Conservation (phyloP, 306 rosid genomes). For the cucumber (Cucumis sativus) region Cucumber_9930_V3 NC_026656.2:20118501-20119000, state of each 20-base stretch:
- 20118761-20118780: slow-evolving; percentile 13
- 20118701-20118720: slow-evolving; percentile 27
- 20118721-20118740: slow-evolving; percentile 35
- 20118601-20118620: slow-evolving; percentile 12
- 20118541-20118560: slow-evolving; percentile 31
- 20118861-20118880: slow-evolving; percentile 34
- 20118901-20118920: slow-evolving; percentile 46
- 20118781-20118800: slow-evolving; percentile 21
- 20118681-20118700: slow-evolving; percentile 24
- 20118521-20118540: background rate
- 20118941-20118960: slow-evolving; percentile 26
- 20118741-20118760: slow-evolving; percentile 36
- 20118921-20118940: slow-evolving; percentile 36
- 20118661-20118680: slow-evolving; percentile 11
- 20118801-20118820: slow-evolving; percentile 19
- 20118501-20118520: slow-evolving; percentile 5
- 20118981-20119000: slow-evolving; percentile 8
- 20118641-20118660: background rate
- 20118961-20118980: background rate
- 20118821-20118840: slow-evolving; percentile 25
- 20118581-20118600: background rate
- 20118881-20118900: slow-evolving; percentile 38
- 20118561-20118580: background rate
- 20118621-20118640: slow-evolving; percentile 5
- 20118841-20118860: slow-evolving; percentile 36